A percentile compares a stretch with the other conserved stretches of the same genome.
Conservation (phyloP, 331 rosid species). For the Cucumis variabilis region DNA sequence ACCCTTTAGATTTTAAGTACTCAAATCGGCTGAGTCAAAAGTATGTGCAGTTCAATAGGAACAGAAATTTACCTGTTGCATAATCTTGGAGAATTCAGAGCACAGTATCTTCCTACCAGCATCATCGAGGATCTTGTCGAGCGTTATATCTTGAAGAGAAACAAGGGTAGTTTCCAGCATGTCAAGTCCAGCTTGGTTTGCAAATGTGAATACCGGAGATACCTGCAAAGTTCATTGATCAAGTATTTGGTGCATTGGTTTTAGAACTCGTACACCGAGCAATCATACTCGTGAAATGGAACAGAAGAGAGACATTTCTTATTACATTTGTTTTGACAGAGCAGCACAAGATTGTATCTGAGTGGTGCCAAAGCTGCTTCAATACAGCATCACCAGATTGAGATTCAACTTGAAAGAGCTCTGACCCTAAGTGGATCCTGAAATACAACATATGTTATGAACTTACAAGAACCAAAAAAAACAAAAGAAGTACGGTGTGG, state of each 20-base stretch:
- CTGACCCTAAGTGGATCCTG: constrained; percentile 81
- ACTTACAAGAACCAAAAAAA: background rate
- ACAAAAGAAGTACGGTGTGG: background rate
- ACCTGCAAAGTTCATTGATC: constrained; percentile 55
- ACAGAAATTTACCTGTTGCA: constrained; percentile 73
- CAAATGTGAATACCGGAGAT: constrained; percentile 87
- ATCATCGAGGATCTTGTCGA: constrained; percentile 91
- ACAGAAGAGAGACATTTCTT: background rate
- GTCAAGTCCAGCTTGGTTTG: constrained; percentile 96
- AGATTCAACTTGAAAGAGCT: constrained; percentile 61
- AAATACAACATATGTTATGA: constrained; percentile 13
- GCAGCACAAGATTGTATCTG: constrained; percentile 93
- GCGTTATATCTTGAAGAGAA: constrained; percentile 96
- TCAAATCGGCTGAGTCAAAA: background rate
- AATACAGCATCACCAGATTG: constrained; percentile 70
- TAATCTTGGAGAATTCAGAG: constrained; percentile 91
- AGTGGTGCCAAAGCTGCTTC: constrained; percentile 93
- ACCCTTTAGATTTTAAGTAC: background rate
- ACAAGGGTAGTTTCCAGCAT: constrained; percentile 97
- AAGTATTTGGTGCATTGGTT: background rate
- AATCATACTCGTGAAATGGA: background rate
- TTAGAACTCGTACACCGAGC: background rate
- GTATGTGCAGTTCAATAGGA: background rate
- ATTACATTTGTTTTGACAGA: constrained; percentile 80
- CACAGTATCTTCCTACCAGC: constrained; percentile 85